Evolutionary conservation across 2,329 filamentous ascomycete species (phyloP).

Genomic region (Botrytis medusae): DNA sequence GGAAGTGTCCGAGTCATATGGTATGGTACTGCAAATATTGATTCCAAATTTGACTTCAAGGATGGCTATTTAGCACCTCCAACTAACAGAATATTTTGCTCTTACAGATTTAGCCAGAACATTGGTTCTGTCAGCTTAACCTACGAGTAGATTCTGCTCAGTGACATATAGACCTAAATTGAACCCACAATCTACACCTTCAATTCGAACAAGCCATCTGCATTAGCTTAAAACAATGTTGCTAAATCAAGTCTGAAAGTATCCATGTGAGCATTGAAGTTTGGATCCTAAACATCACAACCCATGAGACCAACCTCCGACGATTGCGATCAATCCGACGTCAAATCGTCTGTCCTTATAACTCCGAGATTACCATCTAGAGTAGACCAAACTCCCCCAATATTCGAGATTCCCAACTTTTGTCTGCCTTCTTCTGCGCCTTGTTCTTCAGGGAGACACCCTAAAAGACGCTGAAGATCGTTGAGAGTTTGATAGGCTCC

Average conservation of each 20-base stretch:
- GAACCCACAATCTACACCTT: not conserved
- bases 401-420: conserved; percentile 11
- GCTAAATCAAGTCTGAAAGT: not conserved
- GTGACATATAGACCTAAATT: not conserved
- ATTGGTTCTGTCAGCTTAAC: not conserved
- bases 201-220: not conserved
- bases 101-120: not conserved
- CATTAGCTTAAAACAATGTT: not conserved
- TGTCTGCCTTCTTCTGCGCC: conserved; percentile 12
- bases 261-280: not conserved
- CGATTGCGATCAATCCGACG: not conserved
- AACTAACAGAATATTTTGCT: not conserved
- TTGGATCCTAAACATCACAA: not conserved
- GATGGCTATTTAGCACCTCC: not conserved
- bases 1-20: not conserved
- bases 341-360: conserved; percentile 31
- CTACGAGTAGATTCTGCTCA: not conserved
- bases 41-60: not conserved
- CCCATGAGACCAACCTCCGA: not conserved
- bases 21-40: not conserved
- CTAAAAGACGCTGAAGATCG: conserved; percentile 52
- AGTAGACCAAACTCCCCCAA: conserved; percentile 36
- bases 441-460: conserved; percentile 30
- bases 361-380: conserved; percentile 39
- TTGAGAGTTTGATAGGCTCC: conserved; percentile 50